Evolutionary conservation across 345 rosid species (phyloP), one percentile per base, ranked within the genome.

Genomic region (Garcia nutans): DNA sequence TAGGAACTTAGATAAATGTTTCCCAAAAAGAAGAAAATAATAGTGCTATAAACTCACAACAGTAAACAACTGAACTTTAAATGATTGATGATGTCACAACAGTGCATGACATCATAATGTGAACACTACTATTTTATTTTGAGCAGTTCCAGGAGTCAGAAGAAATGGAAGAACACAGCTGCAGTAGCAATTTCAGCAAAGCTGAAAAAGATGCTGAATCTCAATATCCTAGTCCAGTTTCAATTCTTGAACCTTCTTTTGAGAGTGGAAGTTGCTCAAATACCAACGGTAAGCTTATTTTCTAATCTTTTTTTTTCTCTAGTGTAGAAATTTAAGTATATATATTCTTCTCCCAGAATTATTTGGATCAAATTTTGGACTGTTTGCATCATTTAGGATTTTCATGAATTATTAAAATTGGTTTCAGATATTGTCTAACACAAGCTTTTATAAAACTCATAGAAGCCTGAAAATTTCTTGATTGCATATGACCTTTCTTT

Each of bases 211-310:
- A 81, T 67, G 20, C 77, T 68, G 87, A 80, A 76, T 71, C n/a
- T 72, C 80, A n/a, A 67, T 71, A 65, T 76, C 79, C 82, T 31
- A 70, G 76, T 58, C 76, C 75, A 1, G 66, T 74, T 83, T 86
- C 89, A 64, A 81, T 75, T 72, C 85, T 82, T 70, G 92, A 90
- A 80, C 80, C 85, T 68, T 84, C 84, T 63, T 73, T 75, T 11
- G 74, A 73, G 26, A 78, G 80, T 70, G 80, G 66, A 57, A 78
- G 84, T 73, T 87, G 79, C 85, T 82, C 87, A 49, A 84, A 77
- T 73, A 56, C 68, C 47, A 63, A 70, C 15, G 78, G 84, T 77
- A 74, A 58, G 47, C 4, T 2, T 4, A 16, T 13, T 44, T 22
- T 33, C 60, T 60, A 10, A 37, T 5, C 4, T 47, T 23, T 37